These are phyloP conservation scores for Thecaphora thlaspeos DNA, from an alignment of 1,284 basidiomycete species.

Conservation along the genomic window DNA sequence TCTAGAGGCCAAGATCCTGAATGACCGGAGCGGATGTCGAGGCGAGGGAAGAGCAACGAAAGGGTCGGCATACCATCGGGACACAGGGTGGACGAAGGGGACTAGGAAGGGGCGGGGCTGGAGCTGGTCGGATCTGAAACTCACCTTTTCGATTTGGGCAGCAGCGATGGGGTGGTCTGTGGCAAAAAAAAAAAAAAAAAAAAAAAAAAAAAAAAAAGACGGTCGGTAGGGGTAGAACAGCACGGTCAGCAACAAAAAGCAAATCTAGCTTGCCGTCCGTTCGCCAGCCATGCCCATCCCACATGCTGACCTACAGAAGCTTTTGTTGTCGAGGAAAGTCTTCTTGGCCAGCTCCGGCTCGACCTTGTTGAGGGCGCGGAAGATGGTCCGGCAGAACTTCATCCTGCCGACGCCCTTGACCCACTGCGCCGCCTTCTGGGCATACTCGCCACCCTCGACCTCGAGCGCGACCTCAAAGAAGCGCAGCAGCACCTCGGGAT, in stretches of 20 bases:
- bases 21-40: neutral
- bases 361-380: constrained; percentile 62
- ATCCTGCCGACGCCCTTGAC: constrained; percentile 61
- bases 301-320: constrained; percentile 65
- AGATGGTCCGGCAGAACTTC: constrained; percentile 61
- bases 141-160: constrained; percentile 52
- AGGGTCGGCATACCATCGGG: neutral
- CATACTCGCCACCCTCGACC: constrained; percentile 59
- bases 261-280: neutral
- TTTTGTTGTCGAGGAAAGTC: constrained; percentile 64
- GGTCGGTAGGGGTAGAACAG: constrained; percentile 1
- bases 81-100: too few relatives aligned
- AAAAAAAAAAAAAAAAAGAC: neutral
- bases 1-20: constrained; percentile 33
- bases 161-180: constrained; percentile 56
- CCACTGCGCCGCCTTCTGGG: constrained; percentile 61
- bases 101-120: neutral
- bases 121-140: constrained; percentile 18
- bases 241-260: neutral
- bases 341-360: constrained; percentile 67
- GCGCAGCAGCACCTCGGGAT: constrained; percentile 61
- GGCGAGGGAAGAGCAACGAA: constrained; percentile 1
- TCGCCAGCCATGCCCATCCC: neutral
- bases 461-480: constrained; percentile 62
- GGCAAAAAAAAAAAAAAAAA: neutral